A percentile compares a stretch with the other conserved stretches of the same genome.
Evolutionary conservation across 164 flowering plant species (phyloP).

Genomic region (Magnolia kwangsiensis): DNA sequence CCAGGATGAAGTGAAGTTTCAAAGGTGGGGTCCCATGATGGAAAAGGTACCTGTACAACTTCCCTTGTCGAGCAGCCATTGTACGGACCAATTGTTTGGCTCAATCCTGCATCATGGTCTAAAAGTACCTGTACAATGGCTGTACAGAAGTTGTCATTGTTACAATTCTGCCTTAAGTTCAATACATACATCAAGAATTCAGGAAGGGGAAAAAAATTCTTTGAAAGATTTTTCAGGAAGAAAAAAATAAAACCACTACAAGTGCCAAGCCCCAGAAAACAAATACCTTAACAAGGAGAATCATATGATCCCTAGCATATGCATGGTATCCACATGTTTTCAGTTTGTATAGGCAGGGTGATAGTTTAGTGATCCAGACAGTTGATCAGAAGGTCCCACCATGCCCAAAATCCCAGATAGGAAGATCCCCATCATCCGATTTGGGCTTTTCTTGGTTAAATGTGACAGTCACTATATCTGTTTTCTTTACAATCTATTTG

Average conservation of each 20-base stretch:
- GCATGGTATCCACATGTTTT: neutral
- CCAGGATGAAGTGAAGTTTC: too few relatives aligned
- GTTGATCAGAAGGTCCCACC: neutral
- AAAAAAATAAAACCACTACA: neutral
- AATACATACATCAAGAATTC: neutral
- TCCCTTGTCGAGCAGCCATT: conserved; percentile 70
- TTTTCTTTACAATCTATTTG: neutral
- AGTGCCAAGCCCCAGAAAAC: neutral
- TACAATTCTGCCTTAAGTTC: neutral
- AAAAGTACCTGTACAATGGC: conserved; percentile 69
- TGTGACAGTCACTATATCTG: neutral
- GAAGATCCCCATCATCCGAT: too few relatives aligned
- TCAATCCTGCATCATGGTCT: conserved; percentile 54
- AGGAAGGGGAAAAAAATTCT: neutral
- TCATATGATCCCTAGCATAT: neutral
- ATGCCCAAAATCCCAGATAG: neutral
- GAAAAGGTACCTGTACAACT: conserved; percentile 46
- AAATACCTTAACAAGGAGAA: neutral
- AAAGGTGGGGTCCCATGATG: too few relatives aligned
- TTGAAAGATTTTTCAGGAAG: neutral
- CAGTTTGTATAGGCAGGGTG: neutral
- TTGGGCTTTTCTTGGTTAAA: neutral
- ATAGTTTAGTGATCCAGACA: neutral
- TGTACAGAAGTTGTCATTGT: conserved; percentile 31
- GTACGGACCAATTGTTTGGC: conserved; percentile 60